These are phyloP conservation scores for Trametes pubescens DNA, from an alignment of 1,284 basidiomycete species.

Conservation along the genomic window DNA sequence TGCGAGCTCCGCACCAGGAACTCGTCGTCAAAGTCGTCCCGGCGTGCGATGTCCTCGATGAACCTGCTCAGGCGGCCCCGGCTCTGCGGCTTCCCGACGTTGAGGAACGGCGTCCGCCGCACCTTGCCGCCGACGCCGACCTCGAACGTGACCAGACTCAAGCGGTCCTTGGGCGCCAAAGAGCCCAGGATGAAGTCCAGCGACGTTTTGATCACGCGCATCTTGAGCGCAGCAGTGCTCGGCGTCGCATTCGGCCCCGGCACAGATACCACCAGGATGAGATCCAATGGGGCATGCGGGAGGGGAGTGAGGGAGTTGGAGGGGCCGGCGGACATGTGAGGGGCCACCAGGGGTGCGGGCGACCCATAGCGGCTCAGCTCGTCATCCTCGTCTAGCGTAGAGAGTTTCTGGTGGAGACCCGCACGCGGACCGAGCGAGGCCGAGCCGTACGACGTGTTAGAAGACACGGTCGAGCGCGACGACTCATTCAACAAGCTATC, in stretches of 20 bases:
- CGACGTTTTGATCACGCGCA: slow-evolving; percentile 85
- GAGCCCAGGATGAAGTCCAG: slow-evolving; percentile 86
- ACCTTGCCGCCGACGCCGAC: slow-evolving; percentile 82
- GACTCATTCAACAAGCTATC: slow-evolving; percentile 74
- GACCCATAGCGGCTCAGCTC: slow-evolving; percentile 63
- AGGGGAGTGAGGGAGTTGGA: slow-evolving; percentile 83
- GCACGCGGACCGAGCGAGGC: slow-evolving; percentile 32
- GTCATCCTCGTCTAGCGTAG: slow-evolving; percentile 76
- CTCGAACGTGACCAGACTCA: slow-evolving; percentile 91
- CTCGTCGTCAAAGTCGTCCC: slow-evolving; percentile 64
- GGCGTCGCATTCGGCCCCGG: slow-evolving; percentile 77
- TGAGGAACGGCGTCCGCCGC: slow-evolving; percentile 90
- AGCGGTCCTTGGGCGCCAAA: slow-evolving; percentile 77
- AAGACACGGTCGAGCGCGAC: slow-evolving; percentile 70
- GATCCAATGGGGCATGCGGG: slow-evolving; percentile 88
- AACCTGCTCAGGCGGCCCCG: slow-evolving; percentile 77
- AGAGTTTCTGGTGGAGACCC: slow-evolving; percentile 56
- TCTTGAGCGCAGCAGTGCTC: slow-evolving; percentile 83
- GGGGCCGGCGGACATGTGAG: slow-evolving; percentile 76
- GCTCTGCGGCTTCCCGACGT: slow-evolving; percentile 73
- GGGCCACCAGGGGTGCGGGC: slow-evolving; percentile 69
- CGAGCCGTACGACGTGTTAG: slow-evolving; percentile 73
- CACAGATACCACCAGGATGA: slow-evolving; percentile 91
- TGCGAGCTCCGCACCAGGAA: slow-evolving; percentile 81
- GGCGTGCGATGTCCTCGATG: slow-evolving; percentile 71